Evolutionary conservation across 768 basidiomycete species (phyloP).

Genomic region (Phlebiopsis gigantea): DNA sequence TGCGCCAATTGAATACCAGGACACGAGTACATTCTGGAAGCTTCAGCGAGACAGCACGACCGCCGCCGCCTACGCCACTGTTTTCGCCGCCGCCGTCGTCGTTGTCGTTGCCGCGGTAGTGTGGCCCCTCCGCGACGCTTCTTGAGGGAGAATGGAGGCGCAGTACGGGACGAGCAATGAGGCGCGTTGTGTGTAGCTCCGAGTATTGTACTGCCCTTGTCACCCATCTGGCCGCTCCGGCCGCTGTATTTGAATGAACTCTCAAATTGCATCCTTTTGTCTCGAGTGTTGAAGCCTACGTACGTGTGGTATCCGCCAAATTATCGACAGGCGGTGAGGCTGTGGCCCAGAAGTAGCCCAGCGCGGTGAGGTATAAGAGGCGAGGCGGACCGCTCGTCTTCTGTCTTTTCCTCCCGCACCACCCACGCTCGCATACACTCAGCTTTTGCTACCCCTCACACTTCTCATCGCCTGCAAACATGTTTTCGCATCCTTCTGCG

Average conservation of each 20-base stretch:
- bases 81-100: neutral
- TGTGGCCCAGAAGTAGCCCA: no score
- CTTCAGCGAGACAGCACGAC: neutral
- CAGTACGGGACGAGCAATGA: neutral
- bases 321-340: no score
- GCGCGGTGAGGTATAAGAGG: neutral
- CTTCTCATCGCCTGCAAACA: neutral
- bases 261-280: neutral
- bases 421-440: neutral
- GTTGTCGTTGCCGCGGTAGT: neutral
- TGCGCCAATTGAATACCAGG: no score
- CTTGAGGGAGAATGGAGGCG: neutral
- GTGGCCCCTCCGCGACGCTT: neutral
- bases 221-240: neutral
- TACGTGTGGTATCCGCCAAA: neutral
- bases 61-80: neutral
- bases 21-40: neutral
- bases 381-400: neutral
- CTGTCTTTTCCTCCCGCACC: neutral
- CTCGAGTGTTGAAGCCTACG: neutral
- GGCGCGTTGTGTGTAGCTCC: neutral
- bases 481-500: neutral
- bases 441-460: neutral
- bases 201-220: conserved; percentile 2
- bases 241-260: neutral